phyloP scores from a whole-genome alignment of 2,329 filamentous ascomycete genomes.

The Sclerotiophoma versabilis region DNA sequence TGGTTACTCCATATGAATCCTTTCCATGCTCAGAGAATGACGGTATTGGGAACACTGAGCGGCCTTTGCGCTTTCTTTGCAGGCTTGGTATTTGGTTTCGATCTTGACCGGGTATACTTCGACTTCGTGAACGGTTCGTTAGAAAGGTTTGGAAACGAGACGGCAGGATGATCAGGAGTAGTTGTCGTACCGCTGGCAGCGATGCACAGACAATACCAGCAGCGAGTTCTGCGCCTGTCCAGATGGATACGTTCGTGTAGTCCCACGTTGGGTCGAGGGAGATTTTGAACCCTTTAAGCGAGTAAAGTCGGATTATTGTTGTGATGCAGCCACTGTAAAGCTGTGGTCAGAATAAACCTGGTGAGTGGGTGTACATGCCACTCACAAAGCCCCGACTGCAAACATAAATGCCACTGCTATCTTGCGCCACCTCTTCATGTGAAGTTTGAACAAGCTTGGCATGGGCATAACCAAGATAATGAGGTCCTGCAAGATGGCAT shows the following conservation, averaged over 20 bases:
- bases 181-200: conserved; percentile 33
- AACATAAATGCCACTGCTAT: conserved; percentile 34
- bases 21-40: background rate
- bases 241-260: conserved; percentile 31
- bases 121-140: conserved; percentile 7
- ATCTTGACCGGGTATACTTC: background rate
- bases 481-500: conserved; percentile 30
- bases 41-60: background rate
- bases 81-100: background rate
- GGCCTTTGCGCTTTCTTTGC: background rate
- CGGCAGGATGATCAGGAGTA: conserved; percentile 21
- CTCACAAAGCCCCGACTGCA: conserved; percentile 28
- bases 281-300: conserved; percentile 31
- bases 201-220: conserved; percentile 33
- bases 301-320: conserved; percentile 32
- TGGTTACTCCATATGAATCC: background rate
- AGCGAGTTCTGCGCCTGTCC: conserved; percentile 37
- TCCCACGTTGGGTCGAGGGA: conserved; percentile 39
- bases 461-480: conserved; percentile 35
- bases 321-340: conserved; percentile 22
- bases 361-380: no score
- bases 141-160: background rate
- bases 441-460: conserved; percentile 21
- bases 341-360: background rate
- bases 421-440: conserved; percentile 27